These are phyloP conservation scores for Suhomyces canberraensis DNA, from an alignment of 805 yeast genomes.

Conservation along the genomic window DNA sequence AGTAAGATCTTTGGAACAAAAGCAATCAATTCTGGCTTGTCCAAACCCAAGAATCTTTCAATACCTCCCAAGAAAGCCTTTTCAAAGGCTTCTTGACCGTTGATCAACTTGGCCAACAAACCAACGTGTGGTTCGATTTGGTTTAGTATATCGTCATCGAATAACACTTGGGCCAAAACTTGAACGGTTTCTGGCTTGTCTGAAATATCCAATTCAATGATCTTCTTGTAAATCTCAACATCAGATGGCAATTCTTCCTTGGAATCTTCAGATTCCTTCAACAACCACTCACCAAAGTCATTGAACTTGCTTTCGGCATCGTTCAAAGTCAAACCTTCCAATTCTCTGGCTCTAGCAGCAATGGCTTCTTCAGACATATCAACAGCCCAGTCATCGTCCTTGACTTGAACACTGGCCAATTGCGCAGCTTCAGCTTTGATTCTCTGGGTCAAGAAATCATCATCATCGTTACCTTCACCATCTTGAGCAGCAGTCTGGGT, in stretches of 20 bases:
- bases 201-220: constrained; percentile 70
- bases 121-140: constrained; percentile 80
- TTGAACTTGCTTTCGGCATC: constrained; percentile 55
- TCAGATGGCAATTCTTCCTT: constrained; percentile 70
- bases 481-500: constrained; percentile 23
- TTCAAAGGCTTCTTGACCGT: constrained; percentile 63
- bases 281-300: constrained; percentile 87
- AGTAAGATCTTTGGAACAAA: constrained; percentile 78
- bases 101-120: constrained; percentile 72
- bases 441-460: constrained; percentile 71
- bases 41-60: constrained; percentile 87
- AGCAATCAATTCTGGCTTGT: constrained; percentile 65
- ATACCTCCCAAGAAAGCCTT: constrained; percentile 92
- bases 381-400: constrained; percentile 95
- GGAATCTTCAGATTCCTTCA: constrained; percentile 47
- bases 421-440: constrained; percentile 82
- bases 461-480: constrained; percentile 49
- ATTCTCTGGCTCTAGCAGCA: constrained; percentile 82
- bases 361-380: constrained; percentile 97
- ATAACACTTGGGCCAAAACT: constrained; percentile 87
- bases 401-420: constrained; percentile 57
- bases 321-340: constrained; percentile 59
- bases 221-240: constrained; percentile 89
- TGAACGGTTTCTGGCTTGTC: constrained; percentile 76
- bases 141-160: constrained; percentile 69